A percentile compares a stretch with the other conserved stretches of the same genome.
Conservation (phyloP, 768 basidiomycete genomes). For the Clitopilus hobsonii region DNA sequence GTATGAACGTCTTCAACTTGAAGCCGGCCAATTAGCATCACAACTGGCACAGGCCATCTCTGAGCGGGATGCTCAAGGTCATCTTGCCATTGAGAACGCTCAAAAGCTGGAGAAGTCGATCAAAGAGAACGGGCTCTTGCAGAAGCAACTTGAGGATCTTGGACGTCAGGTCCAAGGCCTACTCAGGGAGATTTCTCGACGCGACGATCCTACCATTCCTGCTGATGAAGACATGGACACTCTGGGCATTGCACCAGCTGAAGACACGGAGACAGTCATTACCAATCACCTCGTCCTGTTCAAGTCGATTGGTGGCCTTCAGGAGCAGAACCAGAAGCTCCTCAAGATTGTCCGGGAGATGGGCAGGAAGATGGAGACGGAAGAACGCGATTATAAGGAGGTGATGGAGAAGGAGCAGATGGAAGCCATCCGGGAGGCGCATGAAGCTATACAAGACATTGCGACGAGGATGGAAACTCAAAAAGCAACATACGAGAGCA, state of each 20-base stretch:
- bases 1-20: conserved; percentile 78
- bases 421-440: conserved; percentile 83
- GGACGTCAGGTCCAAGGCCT: conserved; percentile 81
- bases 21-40: conserved; percentile 74
- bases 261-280: conserved; percentile 75
- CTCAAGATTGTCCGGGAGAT: conserved; percentile 81
- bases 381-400: conserved; percentile 73
- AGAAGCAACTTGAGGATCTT: conserved; percentile 77
- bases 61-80: conserved; percentile 67
- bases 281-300: conserved; percentile 87
- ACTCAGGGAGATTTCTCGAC: conserved; percentile 73
- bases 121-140: conserved; percentile 62
- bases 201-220: conserved; percentile 79
- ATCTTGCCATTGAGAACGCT: conserved; percentile 49
- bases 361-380: conserved; percentile 78
- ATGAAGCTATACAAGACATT: conserved; percentile 78
- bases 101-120: conserved; percentile 58
- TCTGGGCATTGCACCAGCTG: conserved; percentile 33
- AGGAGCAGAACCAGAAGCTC: conserved; percentile 88
- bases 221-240: conserved; percentile 57
- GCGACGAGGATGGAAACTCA: conserved; percentile 75
- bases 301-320: conserved; percentile 72
- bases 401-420: conserved; percentile 68
- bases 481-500: conserved; percentile 62
- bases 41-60: conserved; percentile 73